Evolutionary conservation across 78 protist genomes (phyloP).

Genomic region (Dictyostelium citrinum): DNA sequence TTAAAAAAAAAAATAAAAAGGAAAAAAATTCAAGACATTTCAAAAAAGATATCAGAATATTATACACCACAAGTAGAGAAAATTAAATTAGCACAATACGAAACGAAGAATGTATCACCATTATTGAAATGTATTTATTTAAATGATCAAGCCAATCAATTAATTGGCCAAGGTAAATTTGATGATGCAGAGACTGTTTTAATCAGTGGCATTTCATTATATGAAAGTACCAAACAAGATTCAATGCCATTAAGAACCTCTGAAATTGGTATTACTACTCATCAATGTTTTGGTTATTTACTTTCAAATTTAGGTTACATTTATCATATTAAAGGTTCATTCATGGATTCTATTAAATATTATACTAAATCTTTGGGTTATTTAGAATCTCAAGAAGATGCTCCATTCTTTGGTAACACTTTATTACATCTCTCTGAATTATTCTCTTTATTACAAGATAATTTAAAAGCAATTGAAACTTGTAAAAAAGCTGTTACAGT

Average conservation of each 20-base stretch:
- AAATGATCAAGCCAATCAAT: background rate
- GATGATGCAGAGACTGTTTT: conserved; percentile 31
- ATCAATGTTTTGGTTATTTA: conserved; percentile 24
- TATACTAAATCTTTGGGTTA: background rate
- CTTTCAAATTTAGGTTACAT: conserved; percentile 5
- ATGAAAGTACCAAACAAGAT: background rate
- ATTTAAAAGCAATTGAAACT: background rate
- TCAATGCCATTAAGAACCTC: background rate
- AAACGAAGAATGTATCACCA: background rate
- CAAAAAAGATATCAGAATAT: conserved; percentile 47
- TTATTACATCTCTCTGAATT: conserved; percentile 40
- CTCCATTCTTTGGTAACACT: conserved; percentile 13
- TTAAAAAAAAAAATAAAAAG: no score
- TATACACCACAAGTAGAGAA: conserved; percentile 36
- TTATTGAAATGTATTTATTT: conserved; percentile 1
- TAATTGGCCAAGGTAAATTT: background rate
- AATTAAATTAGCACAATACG: background rate
- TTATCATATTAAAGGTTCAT: background rate
- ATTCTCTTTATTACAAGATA: background rate
- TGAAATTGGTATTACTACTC: background rate
- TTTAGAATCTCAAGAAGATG: conserved; percentile 15
- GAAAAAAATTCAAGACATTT: conserved; percentile 4
- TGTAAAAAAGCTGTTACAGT: conserved; percentile 13
- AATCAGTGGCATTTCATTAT: background rate
- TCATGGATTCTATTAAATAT: background rate